Conservation (phyloP, 2,329 filamentous ascomycete species). For the Epichloe typhina region DNA sequence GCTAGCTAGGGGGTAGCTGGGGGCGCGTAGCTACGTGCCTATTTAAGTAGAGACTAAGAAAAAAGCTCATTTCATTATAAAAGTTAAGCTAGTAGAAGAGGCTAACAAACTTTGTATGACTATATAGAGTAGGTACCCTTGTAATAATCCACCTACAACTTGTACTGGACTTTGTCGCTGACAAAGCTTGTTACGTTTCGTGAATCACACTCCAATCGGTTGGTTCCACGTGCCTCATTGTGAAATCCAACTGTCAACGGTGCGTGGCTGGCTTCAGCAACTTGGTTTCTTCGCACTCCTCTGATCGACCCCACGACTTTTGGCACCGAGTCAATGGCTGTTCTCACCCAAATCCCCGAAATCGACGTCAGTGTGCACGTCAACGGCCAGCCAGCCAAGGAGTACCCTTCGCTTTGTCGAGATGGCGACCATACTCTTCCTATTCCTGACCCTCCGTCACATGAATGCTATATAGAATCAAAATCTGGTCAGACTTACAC, state of each 20-base stretch:
- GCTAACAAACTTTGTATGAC: no score
- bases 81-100: no score
- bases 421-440: not conserved
- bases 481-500: constrained; percentile 8
- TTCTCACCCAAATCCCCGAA: constrained; percentile 9
- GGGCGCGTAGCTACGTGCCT: no score
- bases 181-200: no score
- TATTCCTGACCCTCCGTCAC: not conserved
- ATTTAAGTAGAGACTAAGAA: no score
- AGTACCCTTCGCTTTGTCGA: constrained; percentile 8
- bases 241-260: not conserved
- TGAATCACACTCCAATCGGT: no score
- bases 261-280: not conserved
- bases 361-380: constrained; percentile 10
- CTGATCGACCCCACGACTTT: not conserved
- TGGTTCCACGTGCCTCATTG: not conserved
- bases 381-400: constrained; percentile 9
- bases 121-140: no score
- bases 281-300: not conserved
- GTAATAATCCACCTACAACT: no score
- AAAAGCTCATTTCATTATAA: no score
- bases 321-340: constrained; percentile 9
- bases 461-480: constrained; percentile 14
- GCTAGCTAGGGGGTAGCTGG: no score
- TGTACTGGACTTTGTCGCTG: no score